Percentiles rank a stretch among this genome's conserved stretches.
Conservation (phyloP, 306 rosid species). For the Cucumis cinereus region DNA sequence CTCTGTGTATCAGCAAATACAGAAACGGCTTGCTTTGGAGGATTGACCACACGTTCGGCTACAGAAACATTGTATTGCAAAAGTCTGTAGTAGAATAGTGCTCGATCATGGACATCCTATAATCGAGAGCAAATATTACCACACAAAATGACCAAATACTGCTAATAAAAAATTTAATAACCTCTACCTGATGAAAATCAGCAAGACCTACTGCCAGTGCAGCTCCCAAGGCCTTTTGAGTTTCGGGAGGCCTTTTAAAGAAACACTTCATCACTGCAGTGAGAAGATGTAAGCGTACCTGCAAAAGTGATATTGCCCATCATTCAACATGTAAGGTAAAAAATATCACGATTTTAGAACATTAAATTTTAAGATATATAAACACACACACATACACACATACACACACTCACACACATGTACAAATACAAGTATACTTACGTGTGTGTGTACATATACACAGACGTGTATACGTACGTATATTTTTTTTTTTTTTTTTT, state of each 20-base stretch:
- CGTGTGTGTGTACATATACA: too few relatives aligned
- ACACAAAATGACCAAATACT: background rate
- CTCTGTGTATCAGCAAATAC: constrained; percentile 98
- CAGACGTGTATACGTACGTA: too few relatives aligned
- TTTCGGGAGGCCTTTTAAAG: constrained; percentile 96
- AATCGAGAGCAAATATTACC: constrained; percentile 26
- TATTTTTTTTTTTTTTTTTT: too few relatives aligned
- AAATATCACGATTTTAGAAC: background rate
- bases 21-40: constrained; percentile 99
- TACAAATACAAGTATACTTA: too few relatives aligned
- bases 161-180: background rate
- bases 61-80: constrained; percentile 58
- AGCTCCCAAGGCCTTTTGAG: constrained; percentile 84
- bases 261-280: constrained; percentile 98
- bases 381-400: too few relatives aligned
- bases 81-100: constrained; percentile 96
- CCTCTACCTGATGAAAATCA: constrained; percentile 83
- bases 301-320: constrained; percentile 23
- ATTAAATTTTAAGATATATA: constrained; percentile 1
- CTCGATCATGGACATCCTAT: constrained; percentile 98
- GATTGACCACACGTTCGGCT: constrained; percentile 86
- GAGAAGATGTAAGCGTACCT: constrained; percentile 97
- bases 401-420: too few relatives aligned
- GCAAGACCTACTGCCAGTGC: constrained; percentile 92
- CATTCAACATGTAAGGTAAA: constrained; percentile 3